These are phyloP conservation scores for Globisporangium yorkense DNA, from an alignment of 352 stramenopile species.

Conservation along the genomic window DNA sequence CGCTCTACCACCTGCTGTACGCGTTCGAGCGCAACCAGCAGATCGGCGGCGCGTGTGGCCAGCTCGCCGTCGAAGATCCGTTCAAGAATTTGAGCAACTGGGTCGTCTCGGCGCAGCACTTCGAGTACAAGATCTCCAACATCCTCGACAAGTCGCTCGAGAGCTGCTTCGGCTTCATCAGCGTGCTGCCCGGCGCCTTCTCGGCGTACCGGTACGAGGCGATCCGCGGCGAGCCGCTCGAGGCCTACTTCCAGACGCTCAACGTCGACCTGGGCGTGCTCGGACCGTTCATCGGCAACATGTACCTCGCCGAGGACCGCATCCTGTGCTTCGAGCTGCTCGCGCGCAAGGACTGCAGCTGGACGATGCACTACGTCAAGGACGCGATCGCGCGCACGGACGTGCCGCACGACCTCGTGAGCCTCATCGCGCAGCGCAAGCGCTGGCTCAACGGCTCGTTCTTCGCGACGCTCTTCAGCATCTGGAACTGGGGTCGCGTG, in stretches of 20 bases:
- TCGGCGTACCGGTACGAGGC: constrained; percentile 82
- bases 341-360: constrained; percentile 73
- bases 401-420: constrained; percentile 78
- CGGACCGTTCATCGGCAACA: constrained; percentile 81
- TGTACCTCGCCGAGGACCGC: constrained; percentile 86
- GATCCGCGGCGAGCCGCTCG: constrained; percentile 65
- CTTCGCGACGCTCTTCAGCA: constrained; percentile 84
- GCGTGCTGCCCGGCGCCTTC: constrained; percentile 78
- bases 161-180: constrained; percentile 86
- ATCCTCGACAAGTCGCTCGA: constrained; percentile 85
- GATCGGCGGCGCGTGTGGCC: constrained; percentile 76
- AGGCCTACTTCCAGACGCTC: constrained; percentile 85
- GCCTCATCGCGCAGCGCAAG: constrained; percentile 77
- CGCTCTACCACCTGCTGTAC: constrained; percentile 72
- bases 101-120: constrained; percentile 83
- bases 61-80: constrained; percentile 78
- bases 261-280: constrained; percentile 76
- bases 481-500: constrained; percentile 80
- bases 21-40: constrained; percentile 76
- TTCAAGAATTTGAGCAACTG: constrained; percentile 83
- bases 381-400: constrained; percentile 79
- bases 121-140: constrained; percentile 90
- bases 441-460: constrained; percentile 86
- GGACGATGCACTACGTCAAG: constrained; percentile 88
- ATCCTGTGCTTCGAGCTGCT: constrained; percentile 86